Base-by-base conservation (phyloP, 257 asterid genomes). In the Paulownia fortunei region DNA sequence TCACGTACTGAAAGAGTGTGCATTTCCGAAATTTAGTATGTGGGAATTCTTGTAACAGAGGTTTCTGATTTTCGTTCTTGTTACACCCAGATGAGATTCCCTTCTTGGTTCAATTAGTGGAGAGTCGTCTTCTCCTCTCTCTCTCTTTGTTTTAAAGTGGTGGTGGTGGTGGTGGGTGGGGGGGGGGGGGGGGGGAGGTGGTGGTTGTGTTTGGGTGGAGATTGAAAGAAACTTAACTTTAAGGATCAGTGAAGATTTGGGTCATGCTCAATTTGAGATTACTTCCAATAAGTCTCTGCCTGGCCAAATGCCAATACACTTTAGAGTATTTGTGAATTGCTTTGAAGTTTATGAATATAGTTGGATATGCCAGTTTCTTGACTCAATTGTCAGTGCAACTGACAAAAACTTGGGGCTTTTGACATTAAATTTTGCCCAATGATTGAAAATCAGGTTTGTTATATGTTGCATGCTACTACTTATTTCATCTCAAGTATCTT, bases 1-100 rank as follows among this genome's bases (percentile, higher is more conserved):
- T 32, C 46, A 11, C 47, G 12, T 71, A 69, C 64, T 6, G 3
- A 6, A 56, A 16, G n/a, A 24, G 60, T 30, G 70, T 44, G 32
- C 41, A 37, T 36, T 23, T 49, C 32, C 6, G 19, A 26, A 46
- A 37, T 63, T 68, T 44, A 7, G 51, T 10, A 16, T 82, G 60
- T 18, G 58, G 49, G 39, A 51, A 39, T 39, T 49, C 10, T 46
- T 18, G 4, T 18, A 12, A 13, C 19, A 24, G 12, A 1, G 64
- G 44, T 49, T 41, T 70, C 66, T 46, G 55, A 26, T 52, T 54
- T 51, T 60, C 7, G 39, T 23, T 73, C 69, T 65, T 51, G 59
- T 52, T 49, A 11, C 4, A 36, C 32, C 39, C n/a, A 16, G 16
- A 6, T 23, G 56, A 61, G 76, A 36, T 51, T 73, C 76, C 59